Conservation (phyloP, 163 green algal species). For the Volvox carteri region DNA sequence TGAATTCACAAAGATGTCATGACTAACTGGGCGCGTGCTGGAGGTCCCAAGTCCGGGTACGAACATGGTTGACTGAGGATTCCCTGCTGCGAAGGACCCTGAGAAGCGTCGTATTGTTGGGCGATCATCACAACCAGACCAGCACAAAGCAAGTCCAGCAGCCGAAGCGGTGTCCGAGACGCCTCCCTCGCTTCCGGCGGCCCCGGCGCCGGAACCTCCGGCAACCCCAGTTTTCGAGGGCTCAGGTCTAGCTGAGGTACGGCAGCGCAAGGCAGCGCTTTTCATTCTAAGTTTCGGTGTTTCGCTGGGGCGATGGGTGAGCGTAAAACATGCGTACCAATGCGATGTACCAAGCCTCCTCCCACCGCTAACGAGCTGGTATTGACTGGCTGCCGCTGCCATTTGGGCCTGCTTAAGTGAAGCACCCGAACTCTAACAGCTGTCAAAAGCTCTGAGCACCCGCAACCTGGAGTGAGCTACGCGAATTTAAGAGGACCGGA, state of each 20-base stretch:
- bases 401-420: background rate
- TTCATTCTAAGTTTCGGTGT: background rate
- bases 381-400: background rate
- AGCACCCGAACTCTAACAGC: background rate
- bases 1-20: background rate
- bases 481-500: no score
- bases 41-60: background rate
- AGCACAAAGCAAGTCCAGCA: background rate
- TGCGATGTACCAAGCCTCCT: background rate
- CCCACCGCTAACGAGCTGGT: no score
- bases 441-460: background rate
- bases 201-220: background rate
- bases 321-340: background rate
- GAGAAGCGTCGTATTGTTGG: conserved; percentile 35
- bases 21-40: background rate
- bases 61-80: background rate
- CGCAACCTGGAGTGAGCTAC: no score
- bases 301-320: background rate
- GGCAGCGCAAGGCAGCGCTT: background rate
- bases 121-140: background rate
- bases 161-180: background rate
- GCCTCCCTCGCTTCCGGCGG: background rate
- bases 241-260: conserved; percentile 7
- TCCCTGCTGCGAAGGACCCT: conserved; percentile 12
- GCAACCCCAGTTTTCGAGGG: conserved; percentile 34